phyloP scores from a whole-genome alignment of 306 rosid genomes.

The Corylus heterophylla region DNA sequence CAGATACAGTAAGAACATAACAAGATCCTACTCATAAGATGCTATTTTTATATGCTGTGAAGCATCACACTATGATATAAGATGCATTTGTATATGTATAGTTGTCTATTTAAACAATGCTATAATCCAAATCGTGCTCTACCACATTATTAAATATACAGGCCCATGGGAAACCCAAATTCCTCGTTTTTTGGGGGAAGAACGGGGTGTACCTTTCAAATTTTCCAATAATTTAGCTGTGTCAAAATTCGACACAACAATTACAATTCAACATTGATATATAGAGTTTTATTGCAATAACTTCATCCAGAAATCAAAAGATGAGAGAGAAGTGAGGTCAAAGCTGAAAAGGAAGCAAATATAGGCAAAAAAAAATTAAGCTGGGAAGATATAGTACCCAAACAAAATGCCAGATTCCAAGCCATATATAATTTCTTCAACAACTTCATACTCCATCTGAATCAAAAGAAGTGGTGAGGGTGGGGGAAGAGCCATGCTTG shows the following conservation, averaged over 20 bases:
- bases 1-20: not conserved
- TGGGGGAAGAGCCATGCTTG: constrained; percentile 1
- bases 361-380: not conserved
- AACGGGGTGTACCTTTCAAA: not conserved
- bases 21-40: not conserved
- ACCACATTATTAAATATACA: not conserved
- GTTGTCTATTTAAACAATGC: not conserved
- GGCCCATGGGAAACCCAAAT: not conserved
- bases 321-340: constrained; percentile 13
- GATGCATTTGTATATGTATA: not conserved
- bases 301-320: constrained; percentile 12
- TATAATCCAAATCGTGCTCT: not conserved
- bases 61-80: not conserved
- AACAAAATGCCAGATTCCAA: constrained; percentile 97
- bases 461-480: constrained; percentile 23
- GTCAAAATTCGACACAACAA: constrained; percentile 1
- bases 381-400: constrained; percentile 57
- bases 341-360: constrained; percentile 13
- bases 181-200: not conserved
- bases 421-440: constrained; percentile 92
- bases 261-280: not conserved
- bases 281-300: constrained; percentile 5
- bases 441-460: constrained; percentile 92
- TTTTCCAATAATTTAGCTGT: not conserved
- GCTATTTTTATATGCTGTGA: not conserved